Evolutionary conservation across 2,329 filamentous ascomycete genomes (phyloP), one percentile per base, ranked within the genome.

Genomic region (Fusarium paranaense): DNA sequence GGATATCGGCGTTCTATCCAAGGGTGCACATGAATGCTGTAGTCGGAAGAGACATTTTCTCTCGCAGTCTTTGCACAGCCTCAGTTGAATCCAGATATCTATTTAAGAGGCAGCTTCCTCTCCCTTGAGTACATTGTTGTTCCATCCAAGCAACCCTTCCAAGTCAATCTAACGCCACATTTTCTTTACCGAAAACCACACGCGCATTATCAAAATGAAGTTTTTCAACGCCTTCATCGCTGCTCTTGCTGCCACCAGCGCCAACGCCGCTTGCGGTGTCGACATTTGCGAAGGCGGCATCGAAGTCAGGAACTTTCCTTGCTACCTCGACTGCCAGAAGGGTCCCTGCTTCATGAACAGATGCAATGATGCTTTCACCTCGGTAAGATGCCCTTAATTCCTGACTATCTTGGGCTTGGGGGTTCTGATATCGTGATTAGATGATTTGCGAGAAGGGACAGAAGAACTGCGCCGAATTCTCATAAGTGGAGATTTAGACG

Each of bases 331-430:
- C 47, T 54, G 47, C 18, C 47, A 54, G 47, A 54, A 54, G 27
- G 47, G 47, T 1, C 47, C 47, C 6, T 54, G 47, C 47, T 32
- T 32, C 47, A 54, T 54, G 47, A 54, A 54, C 27, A 54, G 27
- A 6, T 54, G 47, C 27, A 8, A 32, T 5, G 47, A 54, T 14
- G 47, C 47, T 13, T 54, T 54, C 4, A 54, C 27, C 47, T 54
- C 47, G 11, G 47, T 32, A 32, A 32, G 10, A n/a, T 6, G 2
- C 1, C 10, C 2, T 18, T 20, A 3, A 2, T 32, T 18, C 7
- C 5, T 5, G 1, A 13, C 2, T 5, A 1, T 6, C 0, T 20
- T n/a, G 2, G 10, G 8, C 18, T 13, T 7, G 2, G 7, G 4
- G 18, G 25, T 1, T 1, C 47, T 54, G 20, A 54, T 9, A 30